phyloP scores from a whole-genome alignment of 306 rosid genomes.

The Psophocarpus tetragonolobus region DNA sequence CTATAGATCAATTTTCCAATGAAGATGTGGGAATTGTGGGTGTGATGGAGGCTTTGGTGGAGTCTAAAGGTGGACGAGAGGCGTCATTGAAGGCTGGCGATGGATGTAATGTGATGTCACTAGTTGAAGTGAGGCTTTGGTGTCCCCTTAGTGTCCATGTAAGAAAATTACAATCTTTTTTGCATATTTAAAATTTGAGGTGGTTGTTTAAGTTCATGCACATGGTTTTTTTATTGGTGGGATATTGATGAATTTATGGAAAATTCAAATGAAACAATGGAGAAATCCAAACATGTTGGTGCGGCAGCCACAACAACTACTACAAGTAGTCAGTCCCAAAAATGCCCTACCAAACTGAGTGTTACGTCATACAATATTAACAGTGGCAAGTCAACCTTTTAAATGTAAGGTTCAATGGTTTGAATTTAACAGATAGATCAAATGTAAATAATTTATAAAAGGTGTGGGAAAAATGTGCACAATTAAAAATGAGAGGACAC shows the following conservation, averaged over 20 bases:
- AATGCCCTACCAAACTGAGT: constrained; percentile 44
- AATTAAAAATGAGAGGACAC: too few species aligned
- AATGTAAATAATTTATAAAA: too few species aligned
- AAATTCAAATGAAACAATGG: constrained; percentile 53
- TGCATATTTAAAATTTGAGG: neutral
- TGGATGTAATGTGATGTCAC: constrained; percentile 48
- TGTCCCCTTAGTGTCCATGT: constrained; percentile 64
- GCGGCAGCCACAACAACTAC: neutral
- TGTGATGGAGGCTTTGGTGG: too few species aligned
- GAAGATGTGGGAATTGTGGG: too few species aligned
- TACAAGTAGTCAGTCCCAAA: constrained; percentile 49
- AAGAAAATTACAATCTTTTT: neutral
- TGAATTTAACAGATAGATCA: too few species aligned
- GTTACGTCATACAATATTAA: too few species aligned
- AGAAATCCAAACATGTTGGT: constrained; percentile 46
- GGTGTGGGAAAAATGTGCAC: too few species aligned
- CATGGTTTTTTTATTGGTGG: constrained; percentile 38
- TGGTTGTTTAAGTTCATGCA: constrained; percentile 28
- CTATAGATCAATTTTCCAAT: too few species aligned
- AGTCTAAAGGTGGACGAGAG: too few species aligned
- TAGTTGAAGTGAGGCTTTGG: constrained; percentile 52
- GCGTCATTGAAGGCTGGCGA: constrained; percentile 55
- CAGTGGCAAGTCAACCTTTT: too few species aligned
- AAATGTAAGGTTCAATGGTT: too few species aligned
- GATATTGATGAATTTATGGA: constrained; percentile 27